These are phyloP conservation scores for Forsythia suspensa DNA, from an alignment of 257 asterid genomes.

Conservation along the genomic window DNA sequence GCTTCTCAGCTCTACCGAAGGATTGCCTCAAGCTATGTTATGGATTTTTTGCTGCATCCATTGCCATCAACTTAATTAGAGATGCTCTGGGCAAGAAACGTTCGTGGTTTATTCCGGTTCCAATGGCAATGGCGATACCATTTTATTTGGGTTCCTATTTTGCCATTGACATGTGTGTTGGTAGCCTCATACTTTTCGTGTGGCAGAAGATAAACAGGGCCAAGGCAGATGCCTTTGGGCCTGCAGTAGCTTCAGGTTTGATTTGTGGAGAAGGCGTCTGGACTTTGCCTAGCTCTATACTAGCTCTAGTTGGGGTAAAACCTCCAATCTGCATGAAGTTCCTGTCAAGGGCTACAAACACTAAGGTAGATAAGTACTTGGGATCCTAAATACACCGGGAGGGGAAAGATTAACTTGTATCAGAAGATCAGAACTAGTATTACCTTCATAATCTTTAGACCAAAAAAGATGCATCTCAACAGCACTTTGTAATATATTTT, in stretches of 20 bases:
- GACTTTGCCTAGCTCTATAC: constrained; percentile 53
- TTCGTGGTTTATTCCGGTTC: constrained; percentile 55
- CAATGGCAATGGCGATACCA: constrained; percentile 84
- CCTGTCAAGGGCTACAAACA: constrained; percentile 42
- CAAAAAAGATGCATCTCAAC: not conserved
- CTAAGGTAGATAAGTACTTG: constrained; percentile 34
- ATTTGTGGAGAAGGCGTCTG: constrained; percentile 71
- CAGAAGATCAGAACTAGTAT: too few relatives aligned
- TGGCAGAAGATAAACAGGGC: constrained; percentile 56
- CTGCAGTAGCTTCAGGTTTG: constrained; percentile 66
- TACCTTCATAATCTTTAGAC: too few relatives aligned
- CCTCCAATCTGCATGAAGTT: constrained; percentile 80
- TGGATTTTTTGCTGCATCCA: constrained; percentile 54
- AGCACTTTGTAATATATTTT: not conserved
- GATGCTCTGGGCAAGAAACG: constrained; percentile 51
- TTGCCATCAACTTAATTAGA: constrained; percentile 44
- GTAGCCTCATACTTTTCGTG: constrained; percentile 53
- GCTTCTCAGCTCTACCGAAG: constrained; percentile 59
- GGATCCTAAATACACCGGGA: constrained; percentile 7
- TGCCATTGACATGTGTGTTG: constrained; percentile 69
- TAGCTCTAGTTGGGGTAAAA: constrained; percentile 56
- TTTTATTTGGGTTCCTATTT: constrained; percentile 61
- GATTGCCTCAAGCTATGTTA: constrained; percentile 59
- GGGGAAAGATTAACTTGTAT: too few relatives aligned
- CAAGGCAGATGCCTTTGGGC: constrained; percentile 61